Evolutionary conservation across 805 yeast species (phyloP), one percentile per base, ranked within the genome.

Genomic region (Candida arabinofermentans): DNA sequence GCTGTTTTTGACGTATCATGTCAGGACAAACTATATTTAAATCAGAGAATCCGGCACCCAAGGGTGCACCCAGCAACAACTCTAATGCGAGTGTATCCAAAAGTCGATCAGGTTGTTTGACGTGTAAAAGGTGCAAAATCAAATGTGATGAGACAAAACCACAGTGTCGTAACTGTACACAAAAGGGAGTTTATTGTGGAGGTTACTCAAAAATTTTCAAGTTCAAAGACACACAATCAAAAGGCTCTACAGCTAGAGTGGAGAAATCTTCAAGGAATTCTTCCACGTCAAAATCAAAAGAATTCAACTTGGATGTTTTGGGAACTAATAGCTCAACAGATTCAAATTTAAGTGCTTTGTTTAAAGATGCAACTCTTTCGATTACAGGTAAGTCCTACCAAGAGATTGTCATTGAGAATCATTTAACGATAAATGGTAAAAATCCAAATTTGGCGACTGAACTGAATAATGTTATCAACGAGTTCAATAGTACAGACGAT

Each of bases 81-180:
- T 23, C 24, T 6, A 23, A 9, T 9, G n/a, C 32, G 6, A 29
- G 32, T 19, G 19, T 14, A 10, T 29, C 43, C 5, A 48, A 46
- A 30, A 48, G 49, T 35, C 40, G 54, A 7, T 34, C 51, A 16
- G 74, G 72, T 2, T 70, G 74, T 44, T 41, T 63, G 29, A 69
- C 73, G 2, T 70, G 73, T 54, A 70, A 68, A 42, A 56, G 53
- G 43, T 58, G 60, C 40, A 55, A 72, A 31, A 48, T 67, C 34
- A 68, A 69, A 46, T 69, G 74, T 50, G 74, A 69, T 46, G 72
- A 69, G 49, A 55, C 64, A 18, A 67, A 67, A 41, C 74, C 73
- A 1, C 48, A 50, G 18, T 69, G 73, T 36, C 39, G 51, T 29
- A 68, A 65, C 30, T 69, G 73, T 46, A 44, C 63, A 34, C 67